Evolutionary conservation across 805 yeast genomes (phyloP).

Genomic region (Ogataea methylovora): DNA sequence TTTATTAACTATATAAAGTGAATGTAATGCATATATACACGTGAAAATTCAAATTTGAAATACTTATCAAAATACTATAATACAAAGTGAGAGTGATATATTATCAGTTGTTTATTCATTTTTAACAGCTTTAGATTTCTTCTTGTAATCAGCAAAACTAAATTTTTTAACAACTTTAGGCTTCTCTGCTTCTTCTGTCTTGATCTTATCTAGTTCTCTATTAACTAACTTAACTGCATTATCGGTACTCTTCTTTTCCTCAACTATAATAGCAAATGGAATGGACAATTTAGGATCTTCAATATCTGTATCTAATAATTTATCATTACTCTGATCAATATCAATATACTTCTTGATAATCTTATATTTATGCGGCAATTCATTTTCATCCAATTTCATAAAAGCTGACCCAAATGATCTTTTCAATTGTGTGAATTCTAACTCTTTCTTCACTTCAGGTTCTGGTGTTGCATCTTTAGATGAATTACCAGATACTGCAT

Average conservation of each 20-base stretch:
- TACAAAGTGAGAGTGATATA: no score
- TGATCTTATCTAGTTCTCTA: not conserved
- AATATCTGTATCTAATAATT: not conserved
- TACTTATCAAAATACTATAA: no score
- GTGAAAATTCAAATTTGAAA: no score
- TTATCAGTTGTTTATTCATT: no score
- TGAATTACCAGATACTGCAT: not conserved
- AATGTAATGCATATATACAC: no score
- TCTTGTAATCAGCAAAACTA: constrained; percentile 71
- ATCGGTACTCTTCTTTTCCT: not conserved
- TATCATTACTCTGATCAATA: not conserved
- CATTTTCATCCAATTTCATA: not conserved
- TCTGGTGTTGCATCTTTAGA: not conserved
- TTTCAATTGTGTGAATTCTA: no score
- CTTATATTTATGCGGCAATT: not conserved
- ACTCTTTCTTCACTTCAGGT: no score
- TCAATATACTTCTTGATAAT: not conserved
- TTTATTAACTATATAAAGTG: no score
- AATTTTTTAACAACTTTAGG: constrained; percentile 46
- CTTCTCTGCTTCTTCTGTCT: constrained; percentile 7
- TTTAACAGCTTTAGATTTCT: constrained; percentile 12
- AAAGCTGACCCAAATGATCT: not conserved
- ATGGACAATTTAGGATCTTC: not conserved
- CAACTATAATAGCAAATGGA: not conserved
- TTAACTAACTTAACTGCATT: not conserved